These are phyloP conservation scores for Quercus ilex DNA, from an alignment of 306 rosid genomes.

Conservation along the genomic window DNA sequence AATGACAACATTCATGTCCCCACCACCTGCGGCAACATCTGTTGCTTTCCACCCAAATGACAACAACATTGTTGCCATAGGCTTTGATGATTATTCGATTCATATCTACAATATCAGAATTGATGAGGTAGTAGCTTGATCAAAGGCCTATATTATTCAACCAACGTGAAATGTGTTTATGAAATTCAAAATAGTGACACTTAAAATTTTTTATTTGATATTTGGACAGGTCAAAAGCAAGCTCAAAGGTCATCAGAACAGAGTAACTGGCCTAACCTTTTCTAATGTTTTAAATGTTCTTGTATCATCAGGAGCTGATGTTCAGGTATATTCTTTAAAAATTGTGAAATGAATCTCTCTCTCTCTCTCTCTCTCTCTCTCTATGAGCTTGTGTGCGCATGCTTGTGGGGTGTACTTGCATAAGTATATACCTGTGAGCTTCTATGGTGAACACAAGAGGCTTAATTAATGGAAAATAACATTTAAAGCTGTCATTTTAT, in stretches of 20 bases:
- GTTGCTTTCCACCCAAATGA: conserved; percentile 98
- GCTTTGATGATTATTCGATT: conserved; percentile 94
- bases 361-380: not conserved
- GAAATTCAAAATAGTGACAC: not conserved
- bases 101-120: conserved; percentile 91
- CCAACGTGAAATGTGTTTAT: not conserved
- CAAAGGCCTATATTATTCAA: not conserved
- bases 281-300: conserved; percentile 82
- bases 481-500: not conserved
- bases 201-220: not conserved
- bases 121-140: conserved; percentile 67
- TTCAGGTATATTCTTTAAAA: conserved; percentile 61
- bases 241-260: conserved; percentile 94
- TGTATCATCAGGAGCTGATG: conserved; percentile 97
- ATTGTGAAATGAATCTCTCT: not conserved
- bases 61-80: conserved; percentile 92
- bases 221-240: conserved; percentile 72
- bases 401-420: not conserved
- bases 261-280: conserved; percentile 95
- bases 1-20: conserved; percentile 98
- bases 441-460: not conserved
- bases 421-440: not conserved
- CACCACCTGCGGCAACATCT: conserved; percentile 97
- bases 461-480: not conserved
- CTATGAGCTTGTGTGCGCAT: not conserved